phyloP scores from a whole-genome alignment of 1,284 basidiomycete species.

The Ceratorhiza oryzae-sativae region DNA sequence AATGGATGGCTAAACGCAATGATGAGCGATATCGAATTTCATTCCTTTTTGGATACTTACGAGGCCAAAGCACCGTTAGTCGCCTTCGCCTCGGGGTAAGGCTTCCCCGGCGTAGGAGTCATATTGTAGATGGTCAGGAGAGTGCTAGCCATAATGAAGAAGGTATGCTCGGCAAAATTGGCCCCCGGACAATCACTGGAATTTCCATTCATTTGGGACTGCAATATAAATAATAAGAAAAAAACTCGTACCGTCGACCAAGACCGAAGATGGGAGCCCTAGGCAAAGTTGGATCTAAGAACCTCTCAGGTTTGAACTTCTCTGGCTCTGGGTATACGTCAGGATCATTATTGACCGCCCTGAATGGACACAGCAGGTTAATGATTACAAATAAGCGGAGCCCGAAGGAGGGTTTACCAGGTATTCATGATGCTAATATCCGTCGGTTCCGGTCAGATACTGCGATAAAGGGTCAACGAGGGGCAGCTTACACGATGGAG shows the following conservation, averaged over 20 bases:
- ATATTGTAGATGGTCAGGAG: slow-evolving; percentile 45
- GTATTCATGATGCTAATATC: slow-evolving; percentile 11
- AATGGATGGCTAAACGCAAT: neutral
- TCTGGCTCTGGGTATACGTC: slow-evolving; percentile 38
- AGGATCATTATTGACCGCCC: slow-evolving; percentile 37
- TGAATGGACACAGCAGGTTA: neutral
- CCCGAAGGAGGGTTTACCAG: neutral
- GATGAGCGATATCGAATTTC: neutral
- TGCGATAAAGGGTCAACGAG: neutral
- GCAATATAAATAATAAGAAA: too few species aligned
- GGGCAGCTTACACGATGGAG: neutral
- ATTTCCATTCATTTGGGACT: too few species aligned
- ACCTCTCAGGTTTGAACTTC: slow-evolving; percentile 42
- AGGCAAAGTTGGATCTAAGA: slow-evolving; percentile 29
- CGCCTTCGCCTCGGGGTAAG: neutral
- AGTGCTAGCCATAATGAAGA: slow-evolving; percentile 43
- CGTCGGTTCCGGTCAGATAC: neutral
- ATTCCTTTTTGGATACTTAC: neutral
- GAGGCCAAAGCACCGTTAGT: neutral
- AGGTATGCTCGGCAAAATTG: slow-evolving; percentile 46
- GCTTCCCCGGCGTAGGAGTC: neutral
- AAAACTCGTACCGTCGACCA: neutral
- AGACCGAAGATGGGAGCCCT: neutral
- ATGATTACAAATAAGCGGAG: neutral
- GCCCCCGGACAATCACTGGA: slow-evolving; percentile 45